These are phyloP conservation scores for Stachybotrys chlorohalonatus DNA, from an alignment of 2,329 filamentous ascomycete species.

Conservation along the genomic window DNA sequence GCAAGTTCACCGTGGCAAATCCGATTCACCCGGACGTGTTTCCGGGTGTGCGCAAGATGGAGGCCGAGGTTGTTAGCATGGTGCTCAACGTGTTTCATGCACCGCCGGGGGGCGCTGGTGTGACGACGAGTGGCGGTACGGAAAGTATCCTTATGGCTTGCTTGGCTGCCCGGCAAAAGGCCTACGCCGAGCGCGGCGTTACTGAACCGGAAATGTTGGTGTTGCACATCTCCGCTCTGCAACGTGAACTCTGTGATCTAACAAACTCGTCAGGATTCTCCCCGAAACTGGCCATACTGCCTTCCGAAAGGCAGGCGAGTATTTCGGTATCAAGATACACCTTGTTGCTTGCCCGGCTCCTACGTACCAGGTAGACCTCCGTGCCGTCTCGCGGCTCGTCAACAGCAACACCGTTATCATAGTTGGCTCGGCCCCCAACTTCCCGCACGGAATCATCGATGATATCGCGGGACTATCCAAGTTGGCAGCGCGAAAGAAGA, in stretches of 20 bases:
- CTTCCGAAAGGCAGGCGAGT: slow-evolving; percentile 88
- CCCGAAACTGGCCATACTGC: slow-evolving; percentile 92
- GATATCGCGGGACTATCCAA: slow-evolving; percentile 81
- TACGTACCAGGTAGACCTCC: slow-evolving; percentile 72
- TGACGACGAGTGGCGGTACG: slow-evolving; percentile 86
- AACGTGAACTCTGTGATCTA: neutral
- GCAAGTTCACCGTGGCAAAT: slow-evolving; percentile 89
- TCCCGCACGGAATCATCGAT: slow-evolving; percentile 96
- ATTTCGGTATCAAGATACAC: slow-evolving; percentile 95
- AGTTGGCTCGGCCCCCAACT: slow-evolving; percentile 93
- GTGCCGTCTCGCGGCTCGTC: slow-evolving; percentile 71
- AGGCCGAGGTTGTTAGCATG: slow-evolving; percentile 96
- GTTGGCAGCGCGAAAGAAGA: slow-evolving; percentile 66
- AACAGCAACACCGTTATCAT: slow-evolving; percentile 92
- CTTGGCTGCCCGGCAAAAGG: slow-evolving; percentile 82
- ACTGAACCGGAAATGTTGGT: slow-evolving; percentile 89
- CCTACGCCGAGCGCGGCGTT: slow-evolving; percentile 72
- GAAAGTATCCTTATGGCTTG: slow-evolving; percentile 97
- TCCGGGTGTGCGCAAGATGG: slow-evolving; percentile 97
- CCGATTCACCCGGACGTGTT: slow-evolving; percentile 98
- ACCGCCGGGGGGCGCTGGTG: slow-evolving; percentile 74
- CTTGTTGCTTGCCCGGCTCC: slow-evolving; percentile 81
- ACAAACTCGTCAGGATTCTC: slow-evolving; percentile 56
- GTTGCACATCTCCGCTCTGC: neutral
- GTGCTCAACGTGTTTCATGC: slow-evolving; percentile 84